phyloP scores from a whole-genome alignment of 164 flowering plant species.

The Umbellularia californica region DNA sequence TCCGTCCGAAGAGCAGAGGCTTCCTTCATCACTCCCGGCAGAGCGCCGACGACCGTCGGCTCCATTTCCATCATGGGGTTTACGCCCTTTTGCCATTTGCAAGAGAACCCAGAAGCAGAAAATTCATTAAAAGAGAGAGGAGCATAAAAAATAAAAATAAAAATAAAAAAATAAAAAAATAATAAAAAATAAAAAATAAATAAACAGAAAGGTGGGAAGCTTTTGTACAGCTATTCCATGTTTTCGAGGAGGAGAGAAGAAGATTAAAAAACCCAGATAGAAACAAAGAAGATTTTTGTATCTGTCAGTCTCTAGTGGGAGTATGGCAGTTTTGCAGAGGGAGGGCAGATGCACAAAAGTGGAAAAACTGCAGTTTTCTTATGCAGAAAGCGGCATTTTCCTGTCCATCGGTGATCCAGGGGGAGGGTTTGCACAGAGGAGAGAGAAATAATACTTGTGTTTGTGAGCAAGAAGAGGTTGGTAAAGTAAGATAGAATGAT shows the following conservation, averaged over 20 bases:
- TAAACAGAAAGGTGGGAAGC: not conserved
- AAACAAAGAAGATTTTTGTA: not conserved
- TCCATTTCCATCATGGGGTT: slow-evolving; percentile 27
- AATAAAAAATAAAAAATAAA: too few species aligned
- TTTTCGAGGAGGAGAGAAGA: not conserved
- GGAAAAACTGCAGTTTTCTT: not conserved
- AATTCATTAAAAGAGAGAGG: slow-evolving; percentile 2
- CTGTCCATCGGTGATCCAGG: not conserved
- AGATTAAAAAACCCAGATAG: not conserved
- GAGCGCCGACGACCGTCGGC: slow-evolving; percentile 4
- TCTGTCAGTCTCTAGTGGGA: not conserved
- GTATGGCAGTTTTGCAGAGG: not conserved
- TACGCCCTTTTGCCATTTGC: slow-evolving; percentile 31
- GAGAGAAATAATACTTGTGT: too few species aligned
- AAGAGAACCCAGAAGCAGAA: slow-evolving; percentile 5
- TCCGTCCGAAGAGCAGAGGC: slow-evolving; percentile 28
- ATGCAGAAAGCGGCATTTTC: not conserved
- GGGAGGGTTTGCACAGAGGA: too few species aligned
- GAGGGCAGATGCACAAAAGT: not conserved
- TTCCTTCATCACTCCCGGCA: slow-evolving; percentile 2
- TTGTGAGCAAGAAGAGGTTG: too few species aligned
- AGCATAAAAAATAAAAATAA: not conserved
- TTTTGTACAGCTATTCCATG: not conserved
- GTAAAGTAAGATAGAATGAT: too few species aligned
- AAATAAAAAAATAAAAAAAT: too few species aligned